phyloP scores from a whole-genome alignment of 176 grass and related monocot genomes.

The Oryza meridionalis region DNA sequence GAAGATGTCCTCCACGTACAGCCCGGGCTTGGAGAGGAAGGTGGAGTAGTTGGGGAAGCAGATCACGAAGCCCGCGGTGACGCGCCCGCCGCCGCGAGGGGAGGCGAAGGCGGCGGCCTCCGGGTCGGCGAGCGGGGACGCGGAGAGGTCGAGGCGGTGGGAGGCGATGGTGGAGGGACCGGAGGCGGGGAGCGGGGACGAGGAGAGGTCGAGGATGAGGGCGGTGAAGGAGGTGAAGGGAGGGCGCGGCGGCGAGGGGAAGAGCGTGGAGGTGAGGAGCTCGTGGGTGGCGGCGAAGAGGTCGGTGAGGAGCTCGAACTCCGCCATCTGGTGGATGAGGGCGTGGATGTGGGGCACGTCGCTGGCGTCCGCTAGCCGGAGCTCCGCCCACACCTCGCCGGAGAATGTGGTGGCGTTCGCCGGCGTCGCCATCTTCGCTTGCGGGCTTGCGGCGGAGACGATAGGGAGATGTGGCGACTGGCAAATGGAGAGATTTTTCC shows the following conservation, averaged over 20 bases:
- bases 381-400: constrained; percentile 69
- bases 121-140: constrained; percentile 47
- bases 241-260: constrained; percentile 50
- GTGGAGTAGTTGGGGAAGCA: constrained; percentile 81
- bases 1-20: constrained; percentile 76
- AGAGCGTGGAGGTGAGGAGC: constrained; percentile 57
- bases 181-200: constrained; percentile 10
- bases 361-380: constrained; percentile 60
- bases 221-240: constrained; percentile 70
- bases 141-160: constrained; percentile 48
- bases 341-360: constrained; percentile 83
- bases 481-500: not conserved
- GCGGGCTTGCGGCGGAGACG: not conserved
- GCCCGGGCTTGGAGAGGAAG: constrained; percentile 69
- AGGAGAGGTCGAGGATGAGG: constrained; percentile 65
- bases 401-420: constrained; percentile 43
- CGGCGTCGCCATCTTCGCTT: constrained; percentile 55
- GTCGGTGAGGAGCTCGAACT: constrained; percentile 84
- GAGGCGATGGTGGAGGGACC: constrained; percentile 28
- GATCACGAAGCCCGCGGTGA: constrained; percentile 62
- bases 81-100: constrained; percentile 38
- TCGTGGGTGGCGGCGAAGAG: constrained; percentile 78
- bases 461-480: not conserved
- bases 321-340: constrained; percentile 88
- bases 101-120: constrained; percentile 57